Conservation (phyloP, 441 rosid species). For the Jatropha podagrica region DNA sequence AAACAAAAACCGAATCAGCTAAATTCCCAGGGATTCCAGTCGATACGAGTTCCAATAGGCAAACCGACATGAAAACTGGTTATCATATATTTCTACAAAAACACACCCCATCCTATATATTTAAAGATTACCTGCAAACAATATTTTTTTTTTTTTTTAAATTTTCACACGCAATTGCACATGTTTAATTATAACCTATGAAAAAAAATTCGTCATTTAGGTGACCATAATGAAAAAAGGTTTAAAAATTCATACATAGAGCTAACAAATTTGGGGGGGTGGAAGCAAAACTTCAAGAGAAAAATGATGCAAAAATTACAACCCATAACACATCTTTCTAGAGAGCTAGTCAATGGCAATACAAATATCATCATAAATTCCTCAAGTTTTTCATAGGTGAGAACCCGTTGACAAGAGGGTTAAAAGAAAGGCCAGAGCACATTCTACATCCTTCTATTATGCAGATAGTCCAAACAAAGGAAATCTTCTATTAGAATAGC, state of each 20-base stretch:
- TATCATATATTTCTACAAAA: no score
- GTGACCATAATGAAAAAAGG: neutral
- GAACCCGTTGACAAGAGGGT: neutral
- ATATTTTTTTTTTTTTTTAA: no score
- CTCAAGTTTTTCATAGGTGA: neutral
- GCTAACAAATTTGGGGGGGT: neutral
- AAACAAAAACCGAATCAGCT: no score
- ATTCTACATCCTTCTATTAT: constrained; percentile 15
- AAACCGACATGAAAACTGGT: no score
- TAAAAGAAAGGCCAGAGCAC: neutral
- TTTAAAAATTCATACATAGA: no score
- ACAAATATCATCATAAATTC: constrained; percentile 11
- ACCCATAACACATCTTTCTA: neutral
- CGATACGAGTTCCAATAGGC: no score
- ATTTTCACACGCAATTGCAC: no score
- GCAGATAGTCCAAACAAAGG: constrained; percentile 3
- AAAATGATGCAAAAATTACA: constrained; percentile 3
- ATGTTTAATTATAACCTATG: no score
- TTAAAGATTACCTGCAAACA: no score
- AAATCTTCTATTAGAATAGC: neutral
- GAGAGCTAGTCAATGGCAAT: constrained; percentile 4
- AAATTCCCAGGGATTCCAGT: no score
- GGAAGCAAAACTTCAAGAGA: neutral
- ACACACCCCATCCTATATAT: no score
- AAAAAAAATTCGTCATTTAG: no score